Base-by-base conservation (phyloP, 176 grass and related monocot genomes). In the Juncus effusus region DNA sequence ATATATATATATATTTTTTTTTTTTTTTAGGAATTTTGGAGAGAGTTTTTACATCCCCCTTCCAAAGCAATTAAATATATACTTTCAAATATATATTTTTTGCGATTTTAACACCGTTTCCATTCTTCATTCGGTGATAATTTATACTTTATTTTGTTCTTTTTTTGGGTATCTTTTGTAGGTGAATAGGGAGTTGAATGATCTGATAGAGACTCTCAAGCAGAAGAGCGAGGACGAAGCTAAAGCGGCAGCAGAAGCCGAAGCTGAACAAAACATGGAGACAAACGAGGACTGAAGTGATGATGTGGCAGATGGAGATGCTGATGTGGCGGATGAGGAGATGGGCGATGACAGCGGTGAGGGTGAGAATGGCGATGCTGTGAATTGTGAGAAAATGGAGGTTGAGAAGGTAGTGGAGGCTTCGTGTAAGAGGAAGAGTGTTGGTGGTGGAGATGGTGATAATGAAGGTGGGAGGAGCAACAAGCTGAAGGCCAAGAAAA, bases 131-230 rank as follows among this genome's bases (percentile, higher is more conserved):
- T 28, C 19, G 19, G 19, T 28, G 19, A 28, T 28, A 28, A 28
- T 28, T 28, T 1, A 28, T 28, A 28, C 19, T 28, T 28, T 28
- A 28, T 28, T 28, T 28, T 28, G 19, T 28, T 28, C 19, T 28
- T 28, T 28, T 28, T 28, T 28, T 28, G 19, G 19, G 19, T 28
- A 28, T 28, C 19, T 2, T 60, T 76, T 74, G 57, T 80, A 99
- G 88, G 82, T 99, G 56, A 99, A 99, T 70, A 73, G 83, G 67
- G 88, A 99, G 62, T 56, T 99, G 51, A 99, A 82, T 89, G 82
- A 82, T 49, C 40, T 99, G 47, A 93, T 99, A 5, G 80, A 82
- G 58, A 67, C 72, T 1, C 59, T 90, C 42, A 78, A 76, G 67
- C 62, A 16, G 2, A 86, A 85, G 47, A 72, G 78, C 13, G 78